A percentile compares a stretch with the other conserved stretches of the same genome.
Evolutionary conservation across 345 rosid genomes (phyloP).

Genomic region (Dimocarpus longan): DNA sequence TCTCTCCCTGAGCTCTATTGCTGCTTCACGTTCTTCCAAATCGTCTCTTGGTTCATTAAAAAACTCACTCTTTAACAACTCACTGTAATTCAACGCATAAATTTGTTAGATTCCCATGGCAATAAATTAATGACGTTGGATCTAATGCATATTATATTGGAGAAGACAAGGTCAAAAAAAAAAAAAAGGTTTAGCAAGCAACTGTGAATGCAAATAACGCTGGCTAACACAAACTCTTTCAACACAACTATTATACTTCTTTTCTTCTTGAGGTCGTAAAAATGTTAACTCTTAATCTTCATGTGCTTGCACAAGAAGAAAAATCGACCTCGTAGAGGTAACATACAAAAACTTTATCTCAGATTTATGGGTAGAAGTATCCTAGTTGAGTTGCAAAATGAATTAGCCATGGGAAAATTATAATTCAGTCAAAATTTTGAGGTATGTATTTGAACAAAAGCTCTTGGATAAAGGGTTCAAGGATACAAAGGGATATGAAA

Average conservation of each 20-base stretch:
- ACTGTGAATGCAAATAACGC: not conserved
- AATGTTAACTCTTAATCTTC: not conserved
- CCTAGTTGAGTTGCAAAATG: not conserved
- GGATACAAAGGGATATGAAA: not conserved
- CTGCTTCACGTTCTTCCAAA: conserved; percentile 88
- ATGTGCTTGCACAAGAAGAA: not conserved
- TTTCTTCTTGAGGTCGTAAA: not conserved
- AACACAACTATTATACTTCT: not conserved
- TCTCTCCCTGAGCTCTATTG: conserved; percentile 69
- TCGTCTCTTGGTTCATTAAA: conserved; percentile 73
- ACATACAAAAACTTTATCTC: not conserved
- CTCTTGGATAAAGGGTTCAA: not conserved
- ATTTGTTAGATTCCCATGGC: conserved; percentile 3
- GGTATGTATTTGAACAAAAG: not conserved
- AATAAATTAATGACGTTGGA: not conserved
- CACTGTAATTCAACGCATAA: conserved; percentile 49
- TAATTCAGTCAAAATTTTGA: not conserved
- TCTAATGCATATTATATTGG: not conserved
- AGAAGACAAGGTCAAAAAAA: not conserved
- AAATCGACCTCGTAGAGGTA: not conserved
- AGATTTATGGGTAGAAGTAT: not conserved
- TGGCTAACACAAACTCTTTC: not conserved
- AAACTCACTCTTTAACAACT: conserved; percentile 77
- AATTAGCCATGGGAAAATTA: not conserved
- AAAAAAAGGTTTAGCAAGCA: not conserved